Percentiles rank a stretch among this genome's conserved stretches.
These are phyloP conservation scores for Salmacisia buchloeana DNA, from an alignment of 1,284 basidiomycete genomes.

Conservation along the genomic window DNA sequence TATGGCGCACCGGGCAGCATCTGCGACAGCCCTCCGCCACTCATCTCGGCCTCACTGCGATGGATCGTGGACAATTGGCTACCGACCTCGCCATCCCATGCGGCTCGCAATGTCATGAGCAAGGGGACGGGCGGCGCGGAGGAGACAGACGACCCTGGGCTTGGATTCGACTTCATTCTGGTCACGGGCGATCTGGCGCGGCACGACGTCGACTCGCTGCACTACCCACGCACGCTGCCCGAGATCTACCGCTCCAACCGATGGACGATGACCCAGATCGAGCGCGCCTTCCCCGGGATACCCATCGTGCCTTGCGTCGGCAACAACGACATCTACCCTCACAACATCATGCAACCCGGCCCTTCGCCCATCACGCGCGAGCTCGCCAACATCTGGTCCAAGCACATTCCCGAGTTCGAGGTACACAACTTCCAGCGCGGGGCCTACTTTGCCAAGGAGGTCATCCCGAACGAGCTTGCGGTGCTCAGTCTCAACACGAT, in stretches of 20 bases:
- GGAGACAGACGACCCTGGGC: neutral
- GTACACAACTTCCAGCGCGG: slow-evolving; percentile 59
- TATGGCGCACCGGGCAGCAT: slow-evolving; percentile 59
- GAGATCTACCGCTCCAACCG: slow-evolving; percentile 78
- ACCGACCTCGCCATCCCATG: no score
- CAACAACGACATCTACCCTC: slow-evolving; percentile 53
- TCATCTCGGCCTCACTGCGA: slow-evolving; percentile 75
- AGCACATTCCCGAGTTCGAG: slow-evolving; percentile 75
- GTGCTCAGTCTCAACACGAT: slow-evolving; percentile 84
- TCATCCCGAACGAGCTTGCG: slow-evolving; percentile 69
- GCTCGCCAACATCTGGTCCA: slow-evolving; percentile 66
- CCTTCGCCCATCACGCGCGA: slow-evolving; percentile 74
- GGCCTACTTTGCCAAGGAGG: slow-evolving; percentile 76
- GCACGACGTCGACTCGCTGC: slow-evolving; percentile 76
- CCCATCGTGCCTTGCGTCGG: slow-evolving; percentile 79
- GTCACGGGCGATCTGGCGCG: slow-evolving; percentile 90
- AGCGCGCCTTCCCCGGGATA: slow-evolving; percentile 67
- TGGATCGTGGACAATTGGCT: slow-evolving; percentile 75
- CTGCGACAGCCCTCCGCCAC: slow-evolving; percentile 74
- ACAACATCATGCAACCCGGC: slow-evolving; percentile 57
- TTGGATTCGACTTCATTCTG: slow-evolving; percentile 73
- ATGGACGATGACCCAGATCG: slow-evolving; percentile 66
- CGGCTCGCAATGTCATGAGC: neutral
- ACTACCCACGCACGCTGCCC: slow-evolving; percentile 66
- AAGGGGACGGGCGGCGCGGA: neutral